Percentiles rank a stretch among this genome's conserved stretches.
Evolutionary conservation across 192 early-diverging fungal genomes (phyloP).

Genomic region (Lunasporangiospora selenospora): DNA sequence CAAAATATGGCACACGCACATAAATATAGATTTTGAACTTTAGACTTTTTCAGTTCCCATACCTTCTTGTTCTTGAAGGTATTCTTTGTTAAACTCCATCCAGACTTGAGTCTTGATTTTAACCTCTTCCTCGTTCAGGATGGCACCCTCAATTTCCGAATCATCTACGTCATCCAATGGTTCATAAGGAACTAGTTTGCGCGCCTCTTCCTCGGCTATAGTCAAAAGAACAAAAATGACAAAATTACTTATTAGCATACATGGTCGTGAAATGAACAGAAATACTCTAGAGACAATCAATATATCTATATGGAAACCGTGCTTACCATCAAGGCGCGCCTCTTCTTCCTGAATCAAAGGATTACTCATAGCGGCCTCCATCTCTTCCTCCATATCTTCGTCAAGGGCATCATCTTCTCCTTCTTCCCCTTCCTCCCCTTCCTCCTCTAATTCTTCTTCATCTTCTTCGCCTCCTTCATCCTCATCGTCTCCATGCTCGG

Average conservation of each 20-base stretch:
- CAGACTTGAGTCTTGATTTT: slow-evolving; percentile 82
- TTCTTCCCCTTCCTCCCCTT: slow-evolving; percentile 33
- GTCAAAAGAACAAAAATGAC: neutral
- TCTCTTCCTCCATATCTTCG: slow-evolving; percentile 49
- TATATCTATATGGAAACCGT: neutral
- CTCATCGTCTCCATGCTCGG: slow-evolving; percentile 23
- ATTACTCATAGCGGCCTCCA: slow-evolving; percentile 40
- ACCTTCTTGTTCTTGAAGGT: slow-evolving; percentile 64
- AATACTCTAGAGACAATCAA: neutral
- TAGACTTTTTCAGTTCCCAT: neutral
- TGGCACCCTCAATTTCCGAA: slow-evolving; percentile 71
- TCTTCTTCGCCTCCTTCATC: slow-evolving; percentile 23
- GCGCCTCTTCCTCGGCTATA: slow-evolving; percentile 25
- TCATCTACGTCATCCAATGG: slow-evolving; percentile 71
- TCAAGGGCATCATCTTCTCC: slow-evolving; percentile 43
- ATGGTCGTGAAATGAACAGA: too few relatives aligned
- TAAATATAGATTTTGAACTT: neutral
- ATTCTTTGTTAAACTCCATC: slow-evolving; percentile 90
- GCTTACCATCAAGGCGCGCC: slow-evolving; percentile 45
- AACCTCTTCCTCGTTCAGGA: slow-evolving; percentile 81
- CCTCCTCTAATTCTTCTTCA: slow-evolving; percentile 40
- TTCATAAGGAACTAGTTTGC: slow-evolving; percentile 42
- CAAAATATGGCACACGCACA: neutral
- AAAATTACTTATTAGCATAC: neutral
- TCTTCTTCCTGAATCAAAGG: slow-evolving; percentile 34